Conservation (phyloP, 306 rosid species). For the Datisca glomerata region DNA sequence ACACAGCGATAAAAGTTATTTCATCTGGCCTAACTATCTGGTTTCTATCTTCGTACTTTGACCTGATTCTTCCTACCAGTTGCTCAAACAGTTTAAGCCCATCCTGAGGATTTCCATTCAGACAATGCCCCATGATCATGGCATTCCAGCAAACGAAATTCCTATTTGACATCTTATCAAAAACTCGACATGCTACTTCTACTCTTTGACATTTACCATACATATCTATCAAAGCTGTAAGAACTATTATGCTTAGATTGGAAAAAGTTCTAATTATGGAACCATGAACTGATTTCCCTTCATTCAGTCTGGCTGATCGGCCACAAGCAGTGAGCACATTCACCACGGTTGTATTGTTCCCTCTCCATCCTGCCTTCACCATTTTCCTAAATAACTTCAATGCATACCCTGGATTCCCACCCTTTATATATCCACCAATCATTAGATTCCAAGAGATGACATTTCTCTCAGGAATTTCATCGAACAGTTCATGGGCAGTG, state of each 20-base stretch:
- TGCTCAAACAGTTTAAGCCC: slow-evolving; percentile 40
- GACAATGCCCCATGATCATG: slow-evolving; percentile 63
- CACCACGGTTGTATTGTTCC: slow-evolving; percentile 40
- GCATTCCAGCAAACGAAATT: slow-evolving; percentile 63
- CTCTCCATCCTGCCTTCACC: slow-evolving; percentile 35
- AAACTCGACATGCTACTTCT: slow-evolving; percentile 26
- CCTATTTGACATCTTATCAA: slow-evolving; percentile 24
- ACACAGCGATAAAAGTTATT: slow-evolving; percentile 50
- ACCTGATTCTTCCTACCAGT: slow-evolving; percentile 26
- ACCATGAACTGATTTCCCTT: slow-evolving; percentile 73
- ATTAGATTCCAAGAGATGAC: slow-evolving; percentile 55
- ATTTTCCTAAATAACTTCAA: slow-evolving; percentile 53
- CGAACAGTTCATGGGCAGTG: slow-evolving; percentile 40
- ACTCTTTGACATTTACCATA: slow-evolving; percentile 52
- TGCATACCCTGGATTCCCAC: slow-evolving; percentile 47
- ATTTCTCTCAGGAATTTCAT: slow-evolving; percentile 45
- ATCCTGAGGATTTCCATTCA: slow-evolving; percentile 47
- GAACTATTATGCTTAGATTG: slow-evolving; percentile 25
- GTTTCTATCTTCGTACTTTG: slow-evolving; percentile 10
- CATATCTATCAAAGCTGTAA: slow-evolving; percentile 60
- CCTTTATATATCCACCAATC: slow-evolving; percentile 46
- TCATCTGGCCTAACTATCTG: slow-evolving; percentile 36
- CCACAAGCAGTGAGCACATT: slow-evolving; percentile 44
- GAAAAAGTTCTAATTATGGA: slow-evolving; percentile 18
- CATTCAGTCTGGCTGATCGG: slow-evolving; percentile 43